Evolutionary conservation across 257 asterid species (phyloP).

Genomic region (Solanum okadae): DNA sequence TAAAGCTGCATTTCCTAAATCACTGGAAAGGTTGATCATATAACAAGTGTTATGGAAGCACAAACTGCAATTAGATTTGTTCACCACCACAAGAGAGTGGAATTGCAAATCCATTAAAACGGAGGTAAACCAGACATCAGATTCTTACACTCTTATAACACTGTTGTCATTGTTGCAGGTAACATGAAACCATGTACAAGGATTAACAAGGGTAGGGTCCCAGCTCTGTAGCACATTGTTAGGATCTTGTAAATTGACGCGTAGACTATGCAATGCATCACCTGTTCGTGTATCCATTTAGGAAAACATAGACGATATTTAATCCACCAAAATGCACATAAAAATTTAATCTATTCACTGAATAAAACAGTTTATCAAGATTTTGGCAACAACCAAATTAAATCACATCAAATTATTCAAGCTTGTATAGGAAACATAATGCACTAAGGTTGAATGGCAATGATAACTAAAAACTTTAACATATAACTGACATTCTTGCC

Average conservation of each 20-base stretch:
- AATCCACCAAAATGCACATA: neutral
- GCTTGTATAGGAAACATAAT: neutral
- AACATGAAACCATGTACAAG: slow-evolving; percentile 99
- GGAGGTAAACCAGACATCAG: neutral
- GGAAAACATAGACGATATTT: neutral
- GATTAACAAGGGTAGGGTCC: slow-evolving; percentile 99
- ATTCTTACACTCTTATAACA: slow-evolving; percentile 90
- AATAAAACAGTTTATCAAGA: neutral
- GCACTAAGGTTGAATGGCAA: neutral
- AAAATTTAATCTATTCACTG: neutral
- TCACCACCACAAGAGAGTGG: neutral
- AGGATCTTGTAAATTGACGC: slow-evolving; percentile 78
- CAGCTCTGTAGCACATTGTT: slow-evolving; percentile 95
- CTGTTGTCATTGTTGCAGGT: slow-evolving; percentile 98
- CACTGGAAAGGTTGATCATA: slow-evolving; percentile 33
- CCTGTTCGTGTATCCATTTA: slow-evolving; percentile 34
- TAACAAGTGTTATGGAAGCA: neutral
- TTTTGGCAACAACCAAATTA: neutral
- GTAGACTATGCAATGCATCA: slow-evolving; percentile 84
- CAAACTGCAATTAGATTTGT: neutral
- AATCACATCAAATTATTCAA: neutral
- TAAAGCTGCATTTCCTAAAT: slow-evolving; percentile 95
- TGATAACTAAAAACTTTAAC: neutral
- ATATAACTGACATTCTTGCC: neutral
- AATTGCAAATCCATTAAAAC: neutral